Evolutionary conservation across 306 rosid genomes (phyloP).

Genomic region (Carpinus viminea): DNA sequence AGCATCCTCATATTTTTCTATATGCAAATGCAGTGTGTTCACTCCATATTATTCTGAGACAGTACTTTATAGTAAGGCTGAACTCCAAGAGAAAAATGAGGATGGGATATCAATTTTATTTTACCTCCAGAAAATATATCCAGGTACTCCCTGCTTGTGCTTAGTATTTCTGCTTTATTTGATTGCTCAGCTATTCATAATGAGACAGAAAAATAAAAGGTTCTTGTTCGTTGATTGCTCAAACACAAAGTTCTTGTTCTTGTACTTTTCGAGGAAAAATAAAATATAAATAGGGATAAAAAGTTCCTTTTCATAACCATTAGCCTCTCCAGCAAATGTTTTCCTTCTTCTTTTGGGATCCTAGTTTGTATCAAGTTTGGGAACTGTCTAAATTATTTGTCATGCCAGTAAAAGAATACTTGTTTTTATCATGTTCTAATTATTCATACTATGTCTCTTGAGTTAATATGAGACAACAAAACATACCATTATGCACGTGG

Average conservation of each 20-base stretch:
- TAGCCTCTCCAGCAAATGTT: no score
- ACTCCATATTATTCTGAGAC: slow-evolving; percentile 94
- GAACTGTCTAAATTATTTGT: background rate
- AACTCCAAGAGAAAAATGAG: slow-evolving; percentile 85
- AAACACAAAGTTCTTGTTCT: background rate
- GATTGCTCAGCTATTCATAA: background rate
- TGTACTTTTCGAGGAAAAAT: no score
- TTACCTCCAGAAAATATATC: slow-evolving; percentile 89
- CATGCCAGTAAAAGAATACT: background rate
- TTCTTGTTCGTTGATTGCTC: background rate
- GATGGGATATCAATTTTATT: slow-evolving; percentile 90
- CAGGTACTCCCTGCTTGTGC: slow-evolving; percentile 44
- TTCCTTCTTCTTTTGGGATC: background rate
- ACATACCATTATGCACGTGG: background rate
- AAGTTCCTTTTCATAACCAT: no score
- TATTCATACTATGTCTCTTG: background rate
- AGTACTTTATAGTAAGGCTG: slow-evolving; percentile 84
- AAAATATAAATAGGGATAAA: no score
- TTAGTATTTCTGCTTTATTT: background rate
- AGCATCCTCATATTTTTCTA: slow-evolving; percentile 28
- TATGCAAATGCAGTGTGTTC: slow-evolving; percentile 73
- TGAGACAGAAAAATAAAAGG: background rate
- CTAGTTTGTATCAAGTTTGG: background rate
- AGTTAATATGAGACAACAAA: background rate
- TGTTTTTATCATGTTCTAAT: background rate